phyloP scores from a whole-genome alignment of 164 flowering plant species.

The Dillenia suffruticosa region DNA sequence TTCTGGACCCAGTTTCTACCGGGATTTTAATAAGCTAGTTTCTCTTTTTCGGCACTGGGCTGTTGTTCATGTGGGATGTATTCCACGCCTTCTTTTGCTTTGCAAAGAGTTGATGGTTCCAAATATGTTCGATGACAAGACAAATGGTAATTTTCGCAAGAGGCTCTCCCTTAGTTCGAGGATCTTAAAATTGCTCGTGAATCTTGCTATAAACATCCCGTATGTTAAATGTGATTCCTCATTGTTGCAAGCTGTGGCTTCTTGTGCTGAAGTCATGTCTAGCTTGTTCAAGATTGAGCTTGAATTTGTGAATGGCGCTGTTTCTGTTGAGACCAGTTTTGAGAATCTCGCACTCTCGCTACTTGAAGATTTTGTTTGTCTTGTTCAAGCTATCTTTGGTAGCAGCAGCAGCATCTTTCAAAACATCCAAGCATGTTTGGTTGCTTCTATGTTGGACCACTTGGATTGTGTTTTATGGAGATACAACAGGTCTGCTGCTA shows the following conservation, averaged over 20 bases:
- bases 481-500: slow-evolving; percentile 37
- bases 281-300: slow-evolving; percentile 43
- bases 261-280: slow-evolving; percentile 55
- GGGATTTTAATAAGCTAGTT: slow-evolving; percentile 35
- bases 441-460: slow-evolving; percentile 60
- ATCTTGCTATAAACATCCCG: slow-evolving; percentile 41
- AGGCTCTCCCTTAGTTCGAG: slow-evolving; percentile 51
- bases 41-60: slow-evolving; percentile 70
- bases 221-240: slow-evolving; percentile 46
- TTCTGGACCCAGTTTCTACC: slow-evolving; percentile 21
- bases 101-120: slow-evolving; percentile 50
- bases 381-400: slow-evolving; percentile 50
- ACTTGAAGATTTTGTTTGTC: slow-evolving; percentile 78
- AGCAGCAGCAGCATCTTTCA: slow-evolving; percentile 36
- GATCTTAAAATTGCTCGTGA: slow-evolving; percentile 62
- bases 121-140: slow-evolving; percentile 42
- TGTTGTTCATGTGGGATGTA: slow-evolving; percentile 54
- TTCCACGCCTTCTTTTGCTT: slow-evolving; percentile 46
- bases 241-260: slow-evolving; percentile 56
- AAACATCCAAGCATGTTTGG: slow-evolving; percentile 66
- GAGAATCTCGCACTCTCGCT: slow-evolving; percentile 51
- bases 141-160: slow-evolving; percentile 27
- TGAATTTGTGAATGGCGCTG: slow-evolving; percentile 50
- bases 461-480: slow-evolving; percentile 61
- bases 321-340: slow-evolving; percentile 47